phyloP scores from a whole-genome alignment of 176 grass and related monocot species.

The Cymbopogon citratus region DNA sequence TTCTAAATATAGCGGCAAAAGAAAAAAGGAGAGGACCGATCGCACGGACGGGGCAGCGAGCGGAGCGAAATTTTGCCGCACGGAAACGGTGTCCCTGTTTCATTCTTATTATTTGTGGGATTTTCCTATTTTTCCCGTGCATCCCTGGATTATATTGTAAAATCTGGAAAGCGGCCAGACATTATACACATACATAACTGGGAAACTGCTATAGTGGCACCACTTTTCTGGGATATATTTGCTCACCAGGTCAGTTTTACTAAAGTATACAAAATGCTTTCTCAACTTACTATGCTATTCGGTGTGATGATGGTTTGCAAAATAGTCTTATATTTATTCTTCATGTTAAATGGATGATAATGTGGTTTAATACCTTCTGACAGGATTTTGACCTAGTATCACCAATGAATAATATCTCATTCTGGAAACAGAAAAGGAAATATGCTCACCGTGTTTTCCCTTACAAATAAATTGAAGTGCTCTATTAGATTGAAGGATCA shows the following conservation, averaged over 20 bases:
- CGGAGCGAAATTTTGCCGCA: too few relatives aligned
- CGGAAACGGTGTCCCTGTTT: too few relatives aligned
- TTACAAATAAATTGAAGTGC: neutral
- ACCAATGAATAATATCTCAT: neutral
- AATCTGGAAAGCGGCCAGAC: slow-evolving; percentile 58
- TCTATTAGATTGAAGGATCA: neutral
- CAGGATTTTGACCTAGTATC: neutral
- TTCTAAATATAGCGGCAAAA: too few relatives aligned
- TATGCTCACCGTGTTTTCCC: neutral
- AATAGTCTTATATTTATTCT: neutral
- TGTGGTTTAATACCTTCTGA: neutral
- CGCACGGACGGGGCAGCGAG: too few relatives aligned
- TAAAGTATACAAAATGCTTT: neutral
- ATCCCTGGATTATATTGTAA: slow-evolving; percentile 62
- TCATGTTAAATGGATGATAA: slow-evolving; percentile 4
- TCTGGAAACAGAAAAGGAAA: neutral
- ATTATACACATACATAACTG: slow-evolving; percentile 62
- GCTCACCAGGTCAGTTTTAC: slow-evolving; percentile 48
- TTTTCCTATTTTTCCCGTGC: slow-evolving; percentile 63
- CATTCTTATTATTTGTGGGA: too few relatives aligned
- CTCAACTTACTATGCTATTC: neutral
- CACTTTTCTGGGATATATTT: slow-evolving; percentile 62
- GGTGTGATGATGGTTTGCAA: neutral
- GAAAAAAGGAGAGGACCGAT: too few relatives aligned
- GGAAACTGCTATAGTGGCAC: slow-evolving; percentile 66